These are phyloP conservation scores for Rutstroemia sp. DNA, from an alignment of 2,329 filamentous ascomycete species.

Conservation along the genomic window DNA sequence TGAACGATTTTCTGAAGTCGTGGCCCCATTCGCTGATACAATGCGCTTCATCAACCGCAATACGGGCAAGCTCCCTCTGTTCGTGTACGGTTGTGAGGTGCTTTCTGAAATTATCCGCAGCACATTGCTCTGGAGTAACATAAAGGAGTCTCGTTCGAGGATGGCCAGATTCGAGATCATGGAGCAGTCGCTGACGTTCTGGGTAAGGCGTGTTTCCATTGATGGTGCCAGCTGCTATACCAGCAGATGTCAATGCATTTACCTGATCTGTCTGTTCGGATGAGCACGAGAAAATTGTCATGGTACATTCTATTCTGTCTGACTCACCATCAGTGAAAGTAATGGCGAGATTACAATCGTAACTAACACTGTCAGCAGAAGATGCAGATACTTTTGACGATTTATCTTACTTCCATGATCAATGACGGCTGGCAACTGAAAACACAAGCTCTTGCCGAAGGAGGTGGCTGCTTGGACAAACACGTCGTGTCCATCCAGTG, in stretches of 20 bases:
- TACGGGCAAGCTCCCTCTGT: conserved; percentile 76
- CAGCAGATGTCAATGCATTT: conserved; percentile 63
- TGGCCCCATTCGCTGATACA: conserved; percentile 98
- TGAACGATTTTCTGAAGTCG: conserved; percentile 91
- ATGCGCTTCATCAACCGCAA: conserved; percentile 91
- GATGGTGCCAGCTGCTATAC: conserved; percentile 75
- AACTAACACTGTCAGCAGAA: conserved; percentile 42
- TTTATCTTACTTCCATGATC: conserved; percentile 62
- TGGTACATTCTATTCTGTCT: not conserved
- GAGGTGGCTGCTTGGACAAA: conserved; percentile 87
- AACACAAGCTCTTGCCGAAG: conserved; percentile 91
- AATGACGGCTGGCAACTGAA: conserved; percentile 83
- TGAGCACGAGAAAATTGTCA: not conserved
- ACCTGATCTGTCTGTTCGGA: conserved; percentile 76
- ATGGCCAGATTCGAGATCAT: conserved; percentile 81
- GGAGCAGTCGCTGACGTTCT: conserved; percentile 62
- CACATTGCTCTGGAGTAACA: conserved; percentile 86
- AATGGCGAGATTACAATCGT: conserved; percentile 88
- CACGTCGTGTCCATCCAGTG: conserved; percentile 78
- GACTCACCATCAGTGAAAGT: conserved; percentile 74
- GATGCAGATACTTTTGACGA: no score
- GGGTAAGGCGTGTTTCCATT: conserved; percentile 69
- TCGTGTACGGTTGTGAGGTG: conserved; percentile 65
- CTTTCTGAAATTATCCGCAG: conserved; percentile 67
- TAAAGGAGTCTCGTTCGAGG: conserved; percentile 79